Percentiles rank a stretch among this genome's conserved stretches.
Evolutionary conservation across 129 eudicot genomes (phyloP).

Genomic region (Helianthus tuberosus): DNA sequence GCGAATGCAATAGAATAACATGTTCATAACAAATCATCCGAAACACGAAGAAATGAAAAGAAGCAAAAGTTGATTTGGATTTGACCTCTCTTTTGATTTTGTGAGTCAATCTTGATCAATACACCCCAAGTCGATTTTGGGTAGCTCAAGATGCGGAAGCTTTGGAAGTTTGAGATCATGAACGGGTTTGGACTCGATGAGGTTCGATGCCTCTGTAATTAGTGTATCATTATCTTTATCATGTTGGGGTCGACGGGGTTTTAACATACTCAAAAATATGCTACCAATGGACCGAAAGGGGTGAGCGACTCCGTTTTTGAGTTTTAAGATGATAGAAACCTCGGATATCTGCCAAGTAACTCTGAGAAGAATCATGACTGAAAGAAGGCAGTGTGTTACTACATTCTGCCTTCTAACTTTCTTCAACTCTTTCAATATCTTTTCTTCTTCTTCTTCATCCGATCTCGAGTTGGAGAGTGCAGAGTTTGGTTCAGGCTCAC

Average conservation of each 20-base stretch:
- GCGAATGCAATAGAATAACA: too few relatives aligned
- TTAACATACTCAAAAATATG: conserved; percentile 39
- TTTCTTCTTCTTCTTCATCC: conserved; percentile 15
- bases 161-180: too few relatives aligned
- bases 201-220: too few relatives aligned
- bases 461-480: background rate
- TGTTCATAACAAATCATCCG: too few relatives aligned
- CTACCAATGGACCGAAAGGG: conserved; percentile 60
- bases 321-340: conserved; percentile 62
- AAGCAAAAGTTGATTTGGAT: too few relatives aligned
- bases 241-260: conserved; percentile 4
- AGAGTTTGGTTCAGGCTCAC: background rate
- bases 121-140: too few relatives aligned
- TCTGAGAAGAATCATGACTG: conserved; percentile 65
- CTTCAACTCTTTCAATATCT: conserved; percentile 59
- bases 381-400: conserved; percentile 73
- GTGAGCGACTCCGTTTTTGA: conserved; percentile 63
- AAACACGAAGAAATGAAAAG: too few relatives aligned
- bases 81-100: too few relatives aligned
- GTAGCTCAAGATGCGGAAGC: too few relatives aligned
- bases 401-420: conserved; percentile 60
- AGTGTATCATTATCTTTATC: conserved; percentile 11
- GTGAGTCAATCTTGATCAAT: too few relatives aligned
- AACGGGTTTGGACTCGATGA: too few relatives aligned
- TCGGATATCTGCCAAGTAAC: conserved; percentile 79